phyloP scores from a whole-genome alignment of 371 early-diverging fungal species.

The Massospora cicadina region DNA sequence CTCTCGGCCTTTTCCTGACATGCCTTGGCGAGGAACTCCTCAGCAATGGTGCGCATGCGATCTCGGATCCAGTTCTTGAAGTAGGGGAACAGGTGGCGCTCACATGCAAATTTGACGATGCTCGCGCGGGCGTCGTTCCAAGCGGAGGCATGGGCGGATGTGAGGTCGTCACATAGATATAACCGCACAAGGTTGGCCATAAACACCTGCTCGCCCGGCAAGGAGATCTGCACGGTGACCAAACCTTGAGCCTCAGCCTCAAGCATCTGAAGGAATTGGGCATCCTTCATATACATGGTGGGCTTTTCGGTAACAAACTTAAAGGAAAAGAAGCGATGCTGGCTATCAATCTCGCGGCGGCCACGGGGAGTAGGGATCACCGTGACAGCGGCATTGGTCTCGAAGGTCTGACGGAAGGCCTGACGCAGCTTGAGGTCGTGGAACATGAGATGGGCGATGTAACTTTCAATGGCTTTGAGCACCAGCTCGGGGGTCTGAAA shows the following conservation, averaged over 20 bases:
- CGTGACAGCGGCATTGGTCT: conserved; percentile 40
- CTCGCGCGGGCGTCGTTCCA: conserved; percentile 70
- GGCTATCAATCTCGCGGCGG: conserved; percentile 44
- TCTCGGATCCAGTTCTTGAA: conserved; percentile 58
- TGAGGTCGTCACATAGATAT: conserved; percentile 35
- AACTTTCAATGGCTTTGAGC: conserved; percentile 20
- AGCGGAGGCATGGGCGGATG: conserved; percentile 36
- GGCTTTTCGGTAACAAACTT: conserved; percentile 73
- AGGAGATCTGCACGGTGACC: conserved; percentile 36
- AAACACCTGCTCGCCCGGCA: conserved; percentile 38
- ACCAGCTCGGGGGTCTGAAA: conserved; percentile 38
- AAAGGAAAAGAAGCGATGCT: conserved; percentile 66
- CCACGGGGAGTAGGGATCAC: conserved; percentile 77
- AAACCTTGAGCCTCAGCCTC: conserved; percentile 63
- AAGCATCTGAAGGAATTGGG: conserved; percentile 54
- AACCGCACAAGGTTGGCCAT: conserved; percentile 33
- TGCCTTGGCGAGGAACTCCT: conserved; percentile 43
- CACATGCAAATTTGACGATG: conserved; percentile 36
- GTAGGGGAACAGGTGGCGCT: conserved; percentile 46
- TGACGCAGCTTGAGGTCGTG: conserved; percentile 67
- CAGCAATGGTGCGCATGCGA: conserved; percentile 47
- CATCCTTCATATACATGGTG: conserved; percentile 41
- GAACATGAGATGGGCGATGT: conserved; percentile 52
- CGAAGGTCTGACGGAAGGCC: conserved; percentile 58
- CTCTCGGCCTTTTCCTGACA: conserved; percentile 42